A percentile compares a stretch with the other conserved stretches of the same genome.
phyloP scores from a whole-genome alignment of 371 early-diverging fungal species.

The Mucor ambiguus region DNA sequence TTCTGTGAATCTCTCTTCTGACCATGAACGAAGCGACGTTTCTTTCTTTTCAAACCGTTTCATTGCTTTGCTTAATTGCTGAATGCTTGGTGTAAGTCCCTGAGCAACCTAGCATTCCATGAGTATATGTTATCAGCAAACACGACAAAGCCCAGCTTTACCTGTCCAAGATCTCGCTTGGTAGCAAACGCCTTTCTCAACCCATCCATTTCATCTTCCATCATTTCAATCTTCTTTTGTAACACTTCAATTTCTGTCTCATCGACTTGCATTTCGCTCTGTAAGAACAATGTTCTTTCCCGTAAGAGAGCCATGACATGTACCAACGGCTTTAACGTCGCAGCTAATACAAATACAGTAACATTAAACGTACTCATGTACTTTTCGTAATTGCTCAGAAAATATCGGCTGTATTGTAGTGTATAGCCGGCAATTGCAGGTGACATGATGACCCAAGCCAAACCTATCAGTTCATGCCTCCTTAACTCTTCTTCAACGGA shows the following conservation, averaged over 20 bases:
- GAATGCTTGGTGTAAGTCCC: slow-evolving; percentile 39
- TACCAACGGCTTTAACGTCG: slow-evolving; percentile 57
- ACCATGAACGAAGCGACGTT: slow-evolving; percentile 50
- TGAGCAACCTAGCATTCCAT: slow-evolving; percentile 31
- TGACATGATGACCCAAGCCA: slow-evolving; percentile 56
- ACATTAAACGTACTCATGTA: slow-evolving; percentile 64
- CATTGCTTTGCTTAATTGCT: slow-evolving; percentile 58
- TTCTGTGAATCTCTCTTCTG: slow-evolving; percentile 56
- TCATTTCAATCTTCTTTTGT: slow-evolving; percentile 42
- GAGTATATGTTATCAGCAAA: background rate
- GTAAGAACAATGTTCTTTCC: slow-evolving; percentile 56
- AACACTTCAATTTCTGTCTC: slow-evolving; percentile 51
- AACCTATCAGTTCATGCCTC: slow-evolving; percentile 57
- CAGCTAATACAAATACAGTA: slow-evolving; percentile 61
- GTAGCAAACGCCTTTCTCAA: slow-evolving; percentile 66
- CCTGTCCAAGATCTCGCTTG: slow-evolving; percentile 64
- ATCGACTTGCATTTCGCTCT: slow-evolving; percentile 50
- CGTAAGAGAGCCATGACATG: slow-evolving; percentile 53
- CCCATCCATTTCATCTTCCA: slow-evolving; percentile 60
- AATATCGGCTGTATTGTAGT: slow-evolving; percentile 55
- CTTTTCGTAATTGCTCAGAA: slow-evolving; percentile 57
- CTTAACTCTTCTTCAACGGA: slow-evolving; percentile 45
- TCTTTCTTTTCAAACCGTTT: slow-evolving; percentile 66
- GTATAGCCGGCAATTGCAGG: slow-evolving; percentile 66
- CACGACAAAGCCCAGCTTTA: slow-evolving; percentile 15